Evolutionary conservation across 306 rosid species (phyloP), one percentile per base, ranked within the genome.

Genomic region (Castanea mollissima): DNA sequence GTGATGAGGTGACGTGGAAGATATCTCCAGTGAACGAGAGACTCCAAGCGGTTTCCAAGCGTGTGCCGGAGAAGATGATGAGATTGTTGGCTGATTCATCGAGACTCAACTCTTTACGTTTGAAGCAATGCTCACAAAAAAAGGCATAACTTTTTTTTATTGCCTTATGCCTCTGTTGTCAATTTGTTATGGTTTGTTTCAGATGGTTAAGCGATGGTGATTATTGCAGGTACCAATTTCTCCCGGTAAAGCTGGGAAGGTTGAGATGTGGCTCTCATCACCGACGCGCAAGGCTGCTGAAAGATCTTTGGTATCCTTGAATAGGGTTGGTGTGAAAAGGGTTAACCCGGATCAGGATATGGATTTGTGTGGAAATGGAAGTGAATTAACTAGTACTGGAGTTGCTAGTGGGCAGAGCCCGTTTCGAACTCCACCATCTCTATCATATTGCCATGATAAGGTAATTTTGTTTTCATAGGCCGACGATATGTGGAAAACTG

Each of bases 21-120:
- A 92, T 90, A 81, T 92, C 97, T 78, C 99, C 99, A 1, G 92
- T 95, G 41, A 88, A 92, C 44, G 97, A 92, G 78, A 88, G 93
- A 77, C 99, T 95, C 63, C 95, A 85, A 76, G 86, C 91, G n/a
- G 91, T 87, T 76, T 95, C 97, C 2, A 92, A 92, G 84, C 74
- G 80, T 19, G 71, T 69, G 87, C 99, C 97, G 18, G 86, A 91
- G 81, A 81, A 91, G 81, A 81, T 81, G 59, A 75, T 95, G 75
- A 83, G 88, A 83, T 89, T 87, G 21, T 75, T 95, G 90, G 97
- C 98, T 4, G 93, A 90, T 60, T 85, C 99, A 69, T 90, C 98
- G 11, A 89, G 92, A 78, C 79, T 87, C 49, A 91, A 78, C 76
- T 84, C 86, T 71, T 80, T 87, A 73, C 88, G 81, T 46, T 77